Evolutionary conservation across 2,329 filamentous ascomycete genomes (phyloP).

Genomic region (Beauveria rudraprayagi): DNA sequence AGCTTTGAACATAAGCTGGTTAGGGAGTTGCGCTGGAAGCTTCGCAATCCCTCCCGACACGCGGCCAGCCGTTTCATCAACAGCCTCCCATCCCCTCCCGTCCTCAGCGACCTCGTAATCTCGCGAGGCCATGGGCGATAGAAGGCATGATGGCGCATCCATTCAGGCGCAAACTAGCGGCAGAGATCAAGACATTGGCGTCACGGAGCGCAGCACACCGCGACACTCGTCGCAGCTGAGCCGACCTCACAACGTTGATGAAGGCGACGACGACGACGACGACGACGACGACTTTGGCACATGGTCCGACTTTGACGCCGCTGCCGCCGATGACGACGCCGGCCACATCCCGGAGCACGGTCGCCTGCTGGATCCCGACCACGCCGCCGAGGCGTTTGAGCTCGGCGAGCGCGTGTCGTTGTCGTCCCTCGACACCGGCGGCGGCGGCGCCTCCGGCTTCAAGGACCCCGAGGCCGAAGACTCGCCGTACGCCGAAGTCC

Average conservation of each 20-base stretch:
- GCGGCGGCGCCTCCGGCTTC: constrained; percentile 18
- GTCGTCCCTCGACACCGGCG: constrained; percentile 17
- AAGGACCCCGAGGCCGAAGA: constrained; percentile 42
- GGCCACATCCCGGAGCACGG: constrained; percentile 46
- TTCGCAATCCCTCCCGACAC: background rate
- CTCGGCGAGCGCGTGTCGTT: constrained; percentile 3
- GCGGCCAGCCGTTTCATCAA: background rate
- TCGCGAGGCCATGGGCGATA: background rate
- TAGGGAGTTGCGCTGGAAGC: background rate
- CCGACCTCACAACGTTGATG: background rate
- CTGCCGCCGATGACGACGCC: constrained; percentile 24
- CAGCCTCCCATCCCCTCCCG: background rate
- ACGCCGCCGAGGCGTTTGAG: constrained; percentile 22
- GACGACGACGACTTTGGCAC: background rate
- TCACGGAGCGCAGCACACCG: background rate
- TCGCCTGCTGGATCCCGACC: constrained; percentile 47
- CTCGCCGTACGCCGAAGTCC: constrained; percentile 60
- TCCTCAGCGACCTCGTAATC: background rate
- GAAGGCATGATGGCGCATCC: background rate
- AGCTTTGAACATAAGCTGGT: no score
- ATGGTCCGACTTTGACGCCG: constrained; percentile 6
- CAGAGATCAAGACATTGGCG: constrained; percentile 1
- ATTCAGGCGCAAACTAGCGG: background rate
- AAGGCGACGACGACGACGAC: background rate
- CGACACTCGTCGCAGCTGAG: constrained; percentile 9